Base-by-base conservation (phyloP, 1,139 yeast genomes). In the Blastobotrys apis region DNA sequence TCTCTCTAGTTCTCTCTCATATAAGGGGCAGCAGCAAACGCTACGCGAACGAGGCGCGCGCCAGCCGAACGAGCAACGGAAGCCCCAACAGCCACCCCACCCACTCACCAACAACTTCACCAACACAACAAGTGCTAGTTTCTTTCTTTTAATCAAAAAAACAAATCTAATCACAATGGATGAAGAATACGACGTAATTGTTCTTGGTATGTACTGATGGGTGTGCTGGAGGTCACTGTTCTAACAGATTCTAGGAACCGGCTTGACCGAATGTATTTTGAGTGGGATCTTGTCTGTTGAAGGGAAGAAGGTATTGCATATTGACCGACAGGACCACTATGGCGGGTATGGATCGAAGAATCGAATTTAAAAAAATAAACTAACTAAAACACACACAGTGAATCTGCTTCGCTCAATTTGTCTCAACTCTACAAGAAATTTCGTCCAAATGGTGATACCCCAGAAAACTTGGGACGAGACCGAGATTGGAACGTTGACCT, bases 401-500 rank as follows among this genome's bases (percentile, higher is more conserved):
- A 81, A 63, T 74, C 81, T 23, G 84, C 87, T 9, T 78, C 84
- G 33, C 70, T 81, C 52, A 78, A 77, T 59, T 71, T 80, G 52
- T 68, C 79, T 40, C 74, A 70, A 58, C 62, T 71, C 23, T 70
- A 65, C 60, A 59, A 61, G 53, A 69, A 70, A 61, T 71, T 69
- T 62, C 67, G 74, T 27, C 71, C 73, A 17, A 47, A 48, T 21
- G 59, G 49, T 19, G 85, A 83, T 56, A 75, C 78, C 51, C 87
- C 94, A 16, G 85, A 81, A 50, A 74, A 71, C 32, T 76, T 81
- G 48, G 98, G 98, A 39, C 79, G 94, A 57, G 96, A 88, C 62
- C 78, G 98, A 54, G 98, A 92, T 66, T 92, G 98, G 97, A 88
- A 94, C 66, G 90, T 92, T 46, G 99, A 92, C 63, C 74, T 92